Percentiles rank a stretch among this genome's conserved stretches.
Evolutionary conservation across 164 flowering plant species (phyloP).

Genomic region (grape (Vitis vinifera)): DNA sequence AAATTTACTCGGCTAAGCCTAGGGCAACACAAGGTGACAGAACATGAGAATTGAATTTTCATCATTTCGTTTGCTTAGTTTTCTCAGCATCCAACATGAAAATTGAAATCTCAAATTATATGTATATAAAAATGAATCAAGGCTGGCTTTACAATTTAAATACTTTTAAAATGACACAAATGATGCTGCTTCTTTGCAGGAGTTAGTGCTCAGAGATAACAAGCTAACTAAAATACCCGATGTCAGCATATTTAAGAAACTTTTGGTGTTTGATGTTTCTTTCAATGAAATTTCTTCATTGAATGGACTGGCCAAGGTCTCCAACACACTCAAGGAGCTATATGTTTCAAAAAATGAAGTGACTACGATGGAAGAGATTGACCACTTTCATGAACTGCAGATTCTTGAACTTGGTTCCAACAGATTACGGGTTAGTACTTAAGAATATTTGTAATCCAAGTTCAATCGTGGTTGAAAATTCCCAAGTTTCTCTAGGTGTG

Average conservation of each 20-base stretch:
- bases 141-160: no score
- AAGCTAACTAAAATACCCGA: conserved; percentile 80
- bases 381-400: conserved; percentile 69
- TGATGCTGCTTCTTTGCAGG: conserved; percentile 41
- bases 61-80: neutral
- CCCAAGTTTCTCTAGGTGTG: no score
- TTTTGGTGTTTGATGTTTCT: conserved; percentile 88
- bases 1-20: no score
- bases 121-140: no score
- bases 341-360: conserved; percentile 97
- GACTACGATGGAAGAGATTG: conserved; percentile 85
- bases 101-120: no score
- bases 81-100: neutral
- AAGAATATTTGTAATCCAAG: no score
- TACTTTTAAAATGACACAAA: conserved; percentile 1
- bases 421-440: conserved; percentile 70
- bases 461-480: no score
- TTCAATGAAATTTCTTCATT: conserved; percentile 88
- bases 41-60: neutral
- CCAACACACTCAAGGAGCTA: conserved; percentile 80
- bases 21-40: neutral
- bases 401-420: conserved; percentile 98
- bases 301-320: conserved; percentile 62
- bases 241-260: conserved; percentile 71
- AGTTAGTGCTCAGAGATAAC: conserved; percentile 91